Base-by-base conservation (phyloP, 1,284 basidiomycete species). In the Austropuccinia psidii region DNA sequence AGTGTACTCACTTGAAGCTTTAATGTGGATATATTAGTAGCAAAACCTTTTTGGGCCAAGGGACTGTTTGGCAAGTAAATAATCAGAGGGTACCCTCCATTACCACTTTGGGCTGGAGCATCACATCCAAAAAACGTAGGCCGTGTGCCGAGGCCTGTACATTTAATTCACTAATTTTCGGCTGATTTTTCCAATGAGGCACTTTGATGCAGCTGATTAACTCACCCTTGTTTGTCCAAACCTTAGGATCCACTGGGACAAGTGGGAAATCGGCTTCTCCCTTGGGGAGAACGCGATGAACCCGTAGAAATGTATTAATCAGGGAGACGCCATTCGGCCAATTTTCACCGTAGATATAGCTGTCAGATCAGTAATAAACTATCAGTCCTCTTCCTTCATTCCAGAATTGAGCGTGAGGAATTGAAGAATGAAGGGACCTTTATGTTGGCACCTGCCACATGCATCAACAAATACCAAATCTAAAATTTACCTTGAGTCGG, bases 121-220 rank as follows among this genome's bases (percentile, higher is more conserved):
- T 79, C 81, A 78, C 89, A 90, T 0, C 89, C 89, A 80, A 90
- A 91, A 80, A 91, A 90, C 0, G 87, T 88, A 8, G 89, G 85
- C 21, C 89, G 84, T 47, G 83, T 83, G 79, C 87, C 88, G 11
- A 88, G 83, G 15, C 90, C 90, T 8, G 24, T 4, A n/a, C 27
- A 49, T 5, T 54, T 27, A 13, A 31, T 1, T 8, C n/a, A 47
- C 33, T 45, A 47, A 27, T 17, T 64, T n/a, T n/a, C 24, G 27
- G 43, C n/a, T 47, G n/a, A 15, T 4, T 5, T 17, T 60, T 41
- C 3, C 9, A 1, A 37, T 29, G 39, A n/a, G 13, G 11, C 15
- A 15, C n/a, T 1, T 29, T 7, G 11, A 31, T 13, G 35, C 19
- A 17, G 33, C 1, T 17, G 19, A 29, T 39, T 19, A 27, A 39